Evolutionary conservation across 2,329 filamentous ascomycete genomes (phyloP).

Genomic region (Aspergillus hortae): DNA sequence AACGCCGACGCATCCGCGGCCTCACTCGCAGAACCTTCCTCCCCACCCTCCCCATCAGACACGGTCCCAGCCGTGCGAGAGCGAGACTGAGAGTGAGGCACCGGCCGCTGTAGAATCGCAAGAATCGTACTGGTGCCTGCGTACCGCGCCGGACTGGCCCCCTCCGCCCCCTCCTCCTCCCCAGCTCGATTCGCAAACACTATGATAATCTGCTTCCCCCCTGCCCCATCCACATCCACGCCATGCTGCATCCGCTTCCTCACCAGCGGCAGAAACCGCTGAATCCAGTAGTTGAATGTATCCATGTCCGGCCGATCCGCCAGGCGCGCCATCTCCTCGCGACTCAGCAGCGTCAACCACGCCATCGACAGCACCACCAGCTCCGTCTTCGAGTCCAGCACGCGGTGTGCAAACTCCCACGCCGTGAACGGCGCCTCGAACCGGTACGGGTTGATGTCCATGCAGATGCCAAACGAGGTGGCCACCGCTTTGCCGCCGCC

Average conservation of each 20-base stretch:
- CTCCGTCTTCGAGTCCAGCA: slow-evolving; percentile 46
- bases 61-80: slow-evolving; percentile 1
- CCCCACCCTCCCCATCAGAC: slow-evolving; percentile 4
- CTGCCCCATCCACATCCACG: slow-evolving; percentile 23
- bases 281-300: slow-evolving; percentile 62
- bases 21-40: slow-evolving; percentile 14
- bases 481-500: slow-evolving; percentile 13
- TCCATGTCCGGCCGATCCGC: slow-evolving; percentile 52
- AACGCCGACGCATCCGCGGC: slow-evolving; percentile 18
- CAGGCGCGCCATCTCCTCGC: slow-evolving; percentile 46
- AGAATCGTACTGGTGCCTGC: slow-evolving; percentile 48
- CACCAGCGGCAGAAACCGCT: slow-evolving; percentile 54
- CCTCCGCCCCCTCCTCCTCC: slow-evolving; percentile 36
- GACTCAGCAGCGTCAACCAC: slow-evolving; percentile 54
- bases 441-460: slow-evolving; percentile 60
- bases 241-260: slow-evolving; percentile 27
- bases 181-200: slow-evolving; percentile 48
- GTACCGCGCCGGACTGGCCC: slow-evolving; percentile 42
- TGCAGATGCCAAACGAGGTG: slow-evolving; percentile 49
- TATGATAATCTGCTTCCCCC: slow-evolving; percentile 38
- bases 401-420: slow-evolving; percentile 60
- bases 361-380: slow-evolving; percentile 62
- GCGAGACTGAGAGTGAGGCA: slow-evolving; percentile 19
- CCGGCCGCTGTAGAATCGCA: slow-evolving; percentile 31
- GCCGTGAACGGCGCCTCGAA: slow-evolving; percentile 56